phyloP scores from a whole-genome alignment of 164 flowering plant species.

The Annona cherimola region DNA sequence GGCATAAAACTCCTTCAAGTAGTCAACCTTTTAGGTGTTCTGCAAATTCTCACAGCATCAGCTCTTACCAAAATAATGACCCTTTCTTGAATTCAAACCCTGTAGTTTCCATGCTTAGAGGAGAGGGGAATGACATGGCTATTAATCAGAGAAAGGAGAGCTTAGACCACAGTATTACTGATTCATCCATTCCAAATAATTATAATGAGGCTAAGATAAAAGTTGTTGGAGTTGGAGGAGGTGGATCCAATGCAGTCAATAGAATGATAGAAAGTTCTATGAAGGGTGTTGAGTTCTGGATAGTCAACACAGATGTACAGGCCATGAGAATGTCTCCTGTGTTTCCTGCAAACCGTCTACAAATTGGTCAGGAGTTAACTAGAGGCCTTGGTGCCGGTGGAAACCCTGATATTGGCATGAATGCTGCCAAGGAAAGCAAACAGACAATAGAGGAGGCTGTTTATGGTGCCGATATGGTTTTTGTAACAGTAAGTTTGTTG shows the following conservation, averaged over 20 bases:
- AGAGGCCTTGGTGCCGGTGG: slow-evolving; percentile 99
- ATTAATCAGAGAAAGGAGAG: slow-evolving; percentile 50
- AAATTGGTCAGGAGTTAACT: slow-evolving; percentile 87
- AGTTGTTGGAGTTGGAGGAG: slow-evolving; percentile 98
- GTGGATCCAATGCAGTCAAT: slow-evolving; percentile 97
- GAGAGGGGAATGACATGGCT: slow-evolving; percentile 37
- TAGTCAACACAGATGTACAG: slow-evolving; percentile 96
- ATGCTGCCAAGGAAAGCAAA: slow-evolving; percentile 94
- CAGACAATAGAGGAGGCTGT: slow-evolving; percentile 75
- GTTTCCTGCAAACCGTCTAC: slow-evolving; percentile 69
- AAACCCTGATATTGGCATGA: slow-evolving; percentile 92
- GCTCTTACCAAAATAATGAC: slow-evolving; percentile 49
- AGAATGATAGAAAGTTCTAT: slow-evolving; percentile 94
- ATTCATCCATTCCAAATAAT: slow-evolving; percentile 34
- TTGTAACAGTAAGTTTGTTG: slow-evolving; percentile 64
- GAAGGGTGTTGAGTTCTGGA: slow-evolving; percentile 98
- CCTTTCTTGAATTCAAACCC: slow-evolving; percentile 75
- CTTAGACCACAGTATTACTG: slow-evolving; percentile 38
- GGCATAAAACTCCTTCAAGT: slow-evolving; percentile 27
- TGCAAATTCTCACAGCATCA: slow-evolving; percentile 48
- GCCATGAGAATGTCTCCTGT: slow-evolving; percentile 95
- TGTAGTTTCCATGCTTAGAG: slow-evolving; percentile 84
- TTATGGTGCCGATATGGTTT: slow-evolving; percentile 93
- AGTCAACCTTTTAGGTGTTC: slow-evolving; percentile 37
- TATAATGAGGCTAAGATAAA: slow-evolving; percentile 82